Conservation (phyloP, 805 yeast species). For the Millerago galiae region DNA sequence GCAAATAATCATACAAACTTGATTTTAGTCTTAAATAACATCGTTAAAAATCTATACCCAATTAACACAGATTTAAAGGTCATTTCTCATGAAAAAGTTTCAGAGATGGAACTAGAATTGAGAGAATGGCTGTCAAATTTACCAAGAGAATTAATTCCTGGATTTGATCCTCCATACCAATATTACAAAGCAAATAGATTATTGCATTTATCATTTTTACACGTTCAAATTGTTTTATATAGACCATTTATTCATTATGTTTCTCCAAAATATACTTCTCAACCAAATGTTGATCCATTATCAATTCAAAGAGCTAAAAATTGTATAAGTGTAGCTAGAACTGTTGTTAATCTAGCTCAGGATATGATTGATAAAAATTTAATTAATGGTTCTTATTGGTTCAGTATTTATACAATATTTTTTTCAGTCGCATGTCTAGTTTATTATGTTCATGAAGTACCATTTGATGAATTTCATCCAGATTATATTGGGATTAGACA, state of each 20-base stretch:
- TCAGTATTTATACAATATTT: constrained; percentile 81
- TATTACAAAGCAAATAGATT: constrained; percentile 71
- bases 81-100: constrained; percentile 35
- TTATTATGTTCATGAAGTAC: constrained; percentile 62
- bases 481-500: constrained; percentile 54
- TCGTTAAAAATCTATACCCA: constrained; percentile 66
- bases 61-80: constrained; percentile 34
- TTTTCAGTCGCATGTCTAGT: constrained; percentile 84
- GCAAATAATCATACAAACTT: constrained; percentile 82
- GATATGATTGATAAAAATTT: constrained; percentile 69
- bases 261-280: constrained; percentile 43
- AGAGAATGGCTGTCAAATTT: constrained; percentile 65
- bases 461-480: constrained; percentile 37
- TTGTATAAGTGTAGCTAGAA: constrained; percentile 78
- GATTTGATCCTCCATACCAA: constrained; percentile 53
- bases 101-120: constrained; percentile 60
- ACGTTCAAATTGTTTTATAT: constrained; percentile 74
- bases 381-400: constrained; percentile 86
- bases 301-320: constrained; percentile 72
- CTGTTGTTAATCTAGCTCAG: constrained; percentile 73
- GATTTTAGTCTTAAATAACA: constrained; percentile 60
- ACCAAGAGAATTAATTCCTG: constrained; percentile 68
- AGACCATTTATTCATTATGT: constrained; percentile 86
- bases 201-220: constrained; percentile 63
- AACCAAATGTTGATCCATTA: constrained; percentile 41